Evolutionary conservation across 345 rosid genomes (phyloP), one percentile per base, ranked within the genome.

Genomic region (Populus ilicifolia): DNA sequence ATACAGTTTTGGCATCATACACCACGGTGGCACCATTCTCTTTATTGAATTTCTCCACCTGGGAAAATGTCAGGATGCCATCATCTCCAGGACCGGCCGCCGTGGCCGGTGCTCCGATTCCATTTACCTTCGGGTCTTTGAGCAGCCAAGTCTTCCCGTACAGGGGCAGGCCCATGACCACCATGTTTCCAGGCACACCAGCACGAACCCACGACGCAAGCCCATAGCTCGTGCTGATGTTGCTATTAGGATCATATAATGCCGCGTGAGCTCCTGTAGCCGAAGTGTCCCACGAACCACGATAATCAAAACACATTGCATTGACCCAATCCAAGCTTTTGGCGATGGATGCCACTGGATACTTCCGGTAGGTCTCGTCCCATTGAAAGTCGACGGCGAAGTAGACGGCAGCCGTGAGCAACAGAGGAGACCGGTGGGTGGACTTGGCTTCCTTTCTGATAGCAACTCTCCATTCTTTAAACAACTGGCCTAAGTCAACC

Each of bases 151-250:
- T 88, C 6, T 79, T 80, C 18, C 98, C 98, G 6, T 85, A 89
- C 23, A 75, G 86, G 2, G 94, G 96, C 17, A 91, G 80, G 6
- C 98, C 96, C 3, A 91, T 84, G 2, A 87, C 96, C n/a, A 91
- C 62, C 82, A 81, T 84, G 62, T 80, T 71, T 0, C 81, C 70
- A 0, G 91, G 84, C 78, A 89, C 73, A 5, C 91, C 93, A 0
- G 92, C 83, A 63, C 75, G 77, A 11, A 80, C 78, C 98, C 98
- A 93, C 6, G 88, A 74, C 5, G 41, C 67, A 56, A 84, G 81
- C 62, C 96, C 98, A 1, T 80, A 80, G 50, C 90, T 88, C 0
- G 95, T 94, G 63, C 90, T 90, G 21, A 87, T 21, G 30, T 89
- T 90, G 29, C 89, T 86, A 6, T 75, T 85, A 25, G 93, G 91